Evolutionary conservation across 768 basidiomycete species (phyloP).

Genomic region (Rhizopogon vinicolor): DNA sequence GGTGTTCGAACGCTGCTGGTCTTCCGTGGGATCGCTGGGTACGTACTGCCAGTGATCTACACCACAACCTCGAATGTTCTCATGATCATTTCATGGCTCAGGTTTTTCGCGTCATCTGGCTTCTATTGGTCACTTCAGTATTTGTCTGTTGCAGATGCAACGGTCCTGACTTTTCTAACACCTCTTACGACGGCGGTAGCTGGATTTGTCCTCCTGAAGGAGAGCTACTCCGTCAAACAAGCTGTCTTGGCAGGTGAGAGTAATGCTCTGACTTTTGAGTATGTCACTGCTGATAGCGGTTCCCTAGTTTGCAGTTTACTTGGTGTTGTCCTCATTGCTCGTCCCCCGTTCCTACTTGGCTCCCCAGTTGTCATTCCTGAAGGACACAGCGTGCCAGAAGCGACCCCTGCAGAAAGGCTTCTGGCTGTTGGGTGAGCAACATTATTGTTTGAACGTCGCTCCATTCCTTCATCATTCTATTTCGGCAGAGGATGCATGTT

Average conservation of each 20-base stretch:
- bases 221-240: constrained; percentile 51
- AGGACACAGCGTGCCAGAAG: constrained; percentile 4
- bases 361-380: neutral
- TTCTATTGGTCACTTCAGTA: constrained; percentile 68
- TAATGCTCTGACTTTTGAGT: neutral
- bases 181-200: constrained; percentile 63
- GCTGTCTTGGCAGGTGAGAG: constrained; percentile 45
- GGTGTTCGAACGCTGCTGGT: constrained; percentile 56
- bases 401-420: constrained; percentile 37
- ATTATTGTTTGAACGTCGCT: neutral
- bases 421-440: constrained; percentile 49
- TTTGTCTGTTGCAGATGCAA: constrained; percentile 74
- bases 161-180: constrained; percentile 68
- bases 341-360: constrained; percentile 73
- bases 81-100: neutral
- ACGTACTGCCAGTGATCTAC: constrained; percentile 6
- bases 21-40: constrained; percentile 61
- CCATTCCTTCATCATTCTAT: neutral
- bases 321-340: constrained; percentile 79
- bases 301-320: constrained; percentile 54
- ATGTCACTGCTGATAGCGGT: neutral
- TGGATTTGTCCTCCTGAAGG: constrained; percentile 63
- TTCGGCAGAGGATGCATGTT: constrained; percentile 49
- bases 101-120: constrained; percentile 73
- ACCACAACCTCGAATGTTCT: neutral